Percentiles rank a stretch among this genome's conserved stretches.
phyloP scores from a whole-genome alignment of 2,329 filamentous ascomycete genomes.

The Cladosporium colombiae region DNA sequence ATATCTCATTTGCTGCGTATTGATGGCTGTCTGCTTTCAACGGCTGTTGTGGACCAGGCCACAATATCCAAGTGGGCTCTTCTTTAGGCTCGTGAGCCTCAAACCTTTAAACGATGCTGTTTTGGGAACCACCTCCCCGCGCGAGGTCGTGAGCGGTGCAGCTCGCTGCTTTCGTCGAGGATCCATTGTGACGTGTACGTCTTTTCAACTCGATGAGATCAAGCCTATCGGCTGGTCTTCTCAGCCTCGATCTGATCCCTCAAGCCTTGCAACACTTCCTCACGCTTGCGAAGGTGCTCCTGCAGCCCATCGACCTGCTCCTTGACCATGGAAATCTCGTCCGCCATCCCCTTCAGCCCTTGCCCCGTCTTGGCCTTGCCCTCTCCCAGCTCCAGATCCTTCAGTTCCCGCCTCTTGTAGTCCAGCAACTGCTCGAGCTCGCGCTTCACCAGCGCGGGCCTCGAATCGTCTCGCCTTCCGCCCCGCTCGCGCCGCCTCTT shows the following conservation, averaged over 20 bases:
- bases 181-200: neutral
- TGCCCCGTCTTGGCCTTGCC: slow-evolving; percentile 69
- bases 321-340: slow-evolving; percentile 85
- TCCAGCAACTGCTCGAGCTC: slow-evolving; percentile 93
- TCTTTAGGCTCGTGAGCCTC: neutral
- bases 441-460: slow-evolving; percentile 88
- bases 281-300: slow-evolving; percentile 73
- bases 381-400: slow-evolving; percentile 71
- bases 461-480: slow-evolving; percentile 65
- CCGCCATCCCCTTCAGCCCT: slow-evolving; percentile 72
- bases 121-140: neutral
- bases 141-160: neutral
- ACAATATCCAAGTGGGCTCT: neutral
- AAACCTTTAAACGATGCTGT: neutral
- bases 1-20: neutral
- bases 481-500: slow-evolving; percentile 47
- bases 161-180: neutral
- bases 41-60: neutral
- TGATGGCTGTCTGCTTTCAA: neutral
- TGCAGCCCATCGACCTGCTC: slow-evolving; percentile 94
- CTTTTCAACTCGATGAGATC: neutral
- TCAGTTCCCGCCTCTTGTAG: slow-evolving; percentile 82
- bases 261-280: slow-evolving; percentile 74
- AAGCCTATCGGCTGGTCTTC: slow-evolving; percentile 31
- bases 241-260: slow-evolving; percentile 83